Evolutionary conservation across 306 rosid species (phyloP).

Genomic region (Hylodesmum podocarpum): DNA sequence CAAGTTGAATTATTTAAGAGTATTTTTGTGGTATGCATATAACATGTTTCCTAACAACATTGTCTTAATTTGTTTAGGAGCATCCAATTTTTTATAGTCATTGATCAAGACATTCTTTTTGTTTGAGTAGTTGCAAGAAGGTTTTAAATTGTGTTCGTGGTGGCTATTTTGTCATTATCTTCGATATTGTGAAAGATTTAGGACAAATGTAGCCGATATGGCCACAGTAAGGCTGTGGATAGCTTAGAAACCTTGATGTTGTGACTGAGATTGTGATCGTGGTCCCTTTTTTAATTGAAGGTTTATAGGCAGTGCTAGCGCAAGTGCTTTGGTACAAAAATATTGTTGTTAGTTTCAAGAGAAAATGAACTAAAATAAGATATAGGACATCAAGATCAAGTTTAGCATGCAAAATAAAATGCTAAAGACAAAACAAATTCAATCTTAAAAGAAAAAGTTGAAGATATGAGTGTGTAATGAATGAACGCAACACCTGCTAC

Average conservation of each 20-base stretch:
- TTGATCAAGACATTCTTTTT: not conserved
- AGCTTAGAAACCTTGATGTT: not conserved
- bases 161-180: not conserved
- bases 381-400: not conserved
- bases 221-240: not conserved
- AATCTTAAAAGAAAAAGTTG: conserved; percentile 4
- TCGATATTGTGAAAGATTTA: not conserved
- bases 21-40: not conserved
- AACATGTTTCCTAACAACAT: not conserved
- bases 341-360: not conserved
- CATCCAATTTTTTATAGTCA: not conserved
- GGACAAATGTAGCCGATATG: not conserved
- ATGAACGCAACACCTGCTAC: conserved; percentile 76
- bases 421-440: not conserved
- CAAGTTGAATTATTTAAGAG: conserved; percentile 11
- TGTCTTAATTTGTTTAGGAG: not conserved
- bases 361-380: not conserved
- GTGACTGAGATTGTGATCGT: not conserved
- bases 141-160: not conserved
- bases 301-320: not conserved
- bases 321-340: not conserved
- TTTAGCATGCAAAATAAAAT: conserved; percentile 2
- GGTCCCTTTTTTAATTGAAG: not conserved
- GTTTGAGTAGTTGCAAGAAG: not conserved
- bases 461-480: conserved; percentile 9